These are phyloP conservation scores for Saturnispora mendoncae DNA, from an alignment of 805 yeast species.

Conservation along the genomic window DNA sequence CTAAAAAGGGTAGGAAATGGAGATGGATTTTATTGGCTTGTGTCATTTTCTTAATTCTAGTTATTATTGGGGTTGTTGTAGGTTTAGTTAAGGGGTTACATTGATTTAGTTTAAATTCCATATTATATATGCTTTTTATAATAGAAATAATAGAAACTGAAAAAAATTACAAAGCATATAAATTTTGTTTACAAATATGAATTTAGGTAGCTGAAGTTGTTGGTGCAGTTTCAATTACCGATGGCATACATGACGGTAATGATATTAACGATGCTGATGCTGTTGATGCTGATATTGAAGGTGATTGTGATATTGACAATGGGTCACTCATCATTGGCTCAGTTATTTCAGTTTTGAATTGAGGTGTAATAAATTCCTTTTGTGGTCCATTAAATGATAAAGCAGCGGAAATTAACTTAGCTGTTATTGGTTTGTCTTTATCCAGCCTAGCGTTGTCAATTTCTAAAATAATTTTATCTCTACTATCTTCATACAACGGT, in stretches of 20 bases:
- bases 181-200: too few relatives aligned
- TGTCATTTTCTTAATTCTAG: constrained; percentile 44
- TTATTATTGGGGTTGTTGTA: constrained; percentile 41
- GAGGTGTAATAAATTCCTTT: too few relatives aligned
- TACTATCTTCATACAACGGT: constrained; percentile 3
- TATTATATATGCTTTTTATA: neutral
- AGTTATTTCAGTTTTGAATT: neutral
- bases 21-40: constrained; percentile 63
- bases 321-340: neutral
- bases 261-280: too few relatives aligned
- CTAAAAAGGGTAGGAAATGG: constrained; percentile 79
- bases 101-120: neutral
- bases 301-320: too few relatives aligned
- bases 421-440: neutral
- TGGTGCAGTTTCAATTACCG: too few relatives aligned
- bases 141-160: too few relatives aligned
- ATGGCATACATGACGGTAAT: too few relatives aligned
- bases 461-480: constrained; percentile 4
- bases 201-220: neutral
- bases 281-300: too few relatives aligned
- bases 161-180: too few relatives aligned
- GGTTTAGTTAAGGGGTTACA: constrained; percentile 30
- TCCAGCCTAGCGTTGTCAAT: neutral
- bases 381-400: too few relatives aligned
- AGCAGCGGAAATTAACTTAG: too few relatives aligned